A percentile compares a stretch with the other conserved stretches of the same genome.
Evolutionary conservation across 345 rosid genomes (phyloP).

Genomic region (Orychophragmus violaceus): DNA sequence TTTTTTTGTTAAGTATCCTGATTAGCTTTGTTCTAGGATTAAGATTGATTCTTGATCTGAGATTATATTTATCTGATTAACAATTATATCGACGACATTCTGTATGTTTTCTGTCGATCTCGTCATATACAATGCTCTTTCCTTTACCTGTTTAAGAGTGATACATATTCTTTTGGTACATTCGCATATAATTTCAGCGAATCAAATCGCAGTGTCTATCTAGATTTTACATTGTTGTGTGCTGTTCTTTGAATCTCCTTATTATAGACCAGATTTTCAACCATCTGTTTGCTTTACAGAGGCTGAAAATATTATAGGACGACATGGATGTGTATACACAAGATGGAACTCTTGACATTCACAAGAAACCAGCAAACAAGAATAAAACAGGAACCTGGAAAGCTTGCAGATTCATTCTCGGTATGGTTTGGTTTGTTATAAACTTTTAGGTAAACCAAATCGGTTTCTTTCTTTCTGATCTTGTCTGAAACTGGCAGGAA

Average conservation of each 20-base stretch:
- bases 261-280: background rate
- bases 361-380: conserved; percentile 66
- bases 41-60: background rate
- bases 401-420: conserved; percentile 86
- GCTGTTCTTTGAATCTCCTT: background rate
- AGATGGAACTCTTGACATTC: conserved; percentile 70
- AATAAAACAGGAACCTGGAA: conserved; percentile 83
- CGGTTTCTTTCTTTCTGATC: background rate
- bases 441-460: background rate
- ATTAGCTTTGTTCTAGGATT: background rate
- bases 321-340: conserved; percentile 43
- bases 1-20: background rate
- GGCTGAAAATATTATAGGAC: background rate
- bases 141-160: background rate
- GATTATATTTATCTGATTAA: conserved; percentile 3
- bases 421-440: conserved; percentile 26
- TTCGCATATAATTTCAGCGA: background rate
- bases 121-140: background rate
- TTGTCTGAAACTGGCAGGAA: conserved; percentile 37
- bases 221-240: background rate
- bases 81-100: background rate
- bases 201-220: background rate
- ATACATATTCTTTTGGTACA: background rate
- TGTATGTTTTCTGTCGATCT: background rate
- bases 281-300: background rate